Evolutionary conservation across 441 rosid genomes (phyloP), one percentile per base, ranked within the genome.

Genomic region (Brassica hybrid): DNA sequence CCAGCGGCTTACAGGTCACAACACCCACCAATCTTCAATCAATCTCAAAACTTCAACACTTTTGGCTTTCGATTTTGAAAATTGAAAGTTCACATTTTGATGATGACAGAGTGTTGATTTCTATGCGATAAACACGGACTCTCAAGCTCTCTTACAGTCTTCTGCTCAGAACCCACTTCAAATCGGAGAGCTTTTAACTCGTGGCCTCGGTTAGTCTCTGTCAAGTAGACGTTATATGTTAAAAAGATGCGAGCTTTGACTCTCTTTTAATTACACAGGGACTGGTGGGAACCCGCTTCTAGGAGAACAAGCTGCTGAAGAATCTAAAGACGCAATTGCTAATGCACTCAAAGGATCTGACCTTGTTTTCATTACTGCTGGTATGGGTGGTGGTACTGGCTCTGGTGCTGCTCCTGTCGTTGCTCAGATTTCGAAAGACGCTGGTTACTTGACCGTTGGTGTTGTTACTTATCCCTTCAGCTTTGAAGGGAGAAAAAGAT

Each of bases 301-400:
- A 21, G 99, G 99, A 32, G 98, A 95, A 79, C 97, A 93, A 81
- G 98, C 99, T 73, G 99, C 99, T 6, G 99, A 93, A 83, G 99
- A 95, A 82, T 95, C 99, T 34, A 90, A 81, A 81, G 99, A 95
- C 45, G 88, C 86, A 25, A 95, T 95, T 60, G 92, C 96, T 32
- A 84, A 83, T 86, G 88, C 98, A 68, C 98, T 95, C 7, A 95
- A 91, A 81, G 99, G 99, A 48, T 95, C 99, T 45, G 99, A 95
- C 83, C 98, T 95, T 84, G 98, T 95, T 84, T 95, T 95, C 82
- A 84, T 95, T 60, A 91, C 99, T 16, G 97, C 98, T 38, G 99
- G 99, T 79, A 95, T 95, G 98, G 99, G 99, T 82, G 99, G 99
- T 80, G 99, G 99, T 27, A 95, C 99, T 30, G 99, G 99, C 6